Conservation (phyloP, 371 early-diverging fungal species). For the Mortierella sp. region DNA sequence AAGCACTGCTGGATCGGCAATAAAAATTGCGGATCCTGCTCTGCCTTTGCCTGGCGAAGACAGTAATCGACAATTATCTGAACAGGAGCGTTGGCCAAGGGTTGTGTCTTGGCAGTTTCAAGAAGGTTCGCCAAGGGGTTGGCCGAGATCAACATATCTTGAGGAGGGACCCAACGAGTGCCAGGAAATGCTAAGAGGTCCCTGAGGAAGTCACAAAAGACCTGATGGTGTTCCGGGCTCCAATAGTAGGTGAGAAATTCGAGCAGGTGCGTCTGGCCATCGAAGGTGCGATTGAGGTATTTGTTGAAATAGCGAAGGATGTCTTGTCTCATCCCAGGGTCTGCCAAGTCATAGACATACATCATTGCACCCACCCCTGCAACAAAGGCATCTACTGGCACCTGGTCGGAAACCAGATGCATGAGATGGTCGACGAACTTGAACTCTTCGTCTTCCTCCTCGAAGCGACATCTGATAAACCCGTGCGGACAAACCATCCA, state of each 20-base stretch:
- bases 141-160: not conserved
- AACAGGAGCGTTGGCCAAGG: not conserved
- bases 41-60: not conserved
- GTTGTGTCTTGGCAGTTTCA: not conserved
- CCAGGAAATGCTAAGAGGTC: not conserved
- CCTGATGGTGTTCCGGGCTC: not conserved
- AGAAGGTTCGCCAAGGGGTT: slow-evolving; percentile 17
- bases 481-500: not conserved
- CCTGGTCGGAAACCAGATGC: not conserved
- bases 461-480: not conserved
- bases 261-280: not conserved
- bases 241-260: not conserved
- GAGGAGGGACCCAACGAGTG: slow-evolving; percentile 19
- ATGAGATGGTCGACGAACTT: not conserved
- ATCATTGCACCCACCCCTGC: not conserved
- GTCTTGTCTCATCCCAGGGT: not conserved
- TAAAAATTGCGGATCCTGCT: not conserved
- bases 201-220: not conserved
- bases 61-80: slow-evolving; percentile 23
- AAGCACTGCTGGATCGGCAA: not conserved
- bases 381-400: not conserved
- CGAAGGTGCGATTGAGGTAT: slow-evolving; percentile 11
- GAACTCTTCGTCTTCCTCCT: not conserved
- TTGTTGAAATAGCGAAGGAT: not conserved
- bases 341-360: not conserved